These are phyloP conservation scores for Silene conica DNA, from an alignment of 148 eudicot species.

Conservation along the genomic window DNA sequence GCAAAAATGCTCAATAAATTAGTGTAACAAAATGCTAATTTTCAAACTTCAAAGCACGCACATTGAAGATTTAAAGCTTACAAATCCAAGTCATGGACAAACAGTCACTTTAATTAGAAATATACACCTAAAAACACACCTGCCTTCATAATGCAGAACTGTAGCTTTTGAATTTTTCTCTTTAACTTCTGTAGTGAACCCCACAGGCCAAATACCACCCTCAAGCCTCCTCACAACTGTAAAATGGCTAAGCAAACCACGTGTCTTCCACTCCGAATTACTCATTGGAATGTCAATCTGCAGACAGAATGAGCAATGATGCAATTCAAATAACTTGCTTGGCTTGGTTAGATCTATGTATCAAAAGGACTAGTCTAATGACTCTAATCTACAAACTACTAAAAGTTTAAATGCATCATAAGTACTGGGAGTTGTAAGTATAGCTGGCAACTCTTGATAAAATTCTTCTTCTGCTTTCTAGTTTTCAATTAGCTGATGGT, in stretches of 20 bases:
- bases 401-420: background rate
- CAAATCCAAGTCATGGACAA: background rate
- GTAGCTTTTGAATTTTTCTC: conserved; percentile 70
- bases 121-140: conserved; percentile 33
- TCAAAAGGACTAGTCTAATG: background rate
- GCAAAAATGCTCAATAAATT: conserved; percentile 21
- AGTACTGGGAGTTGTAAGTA: background rate
- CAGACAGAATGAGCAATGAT: conserved; percentile 17
- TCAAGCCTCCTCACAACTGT: conserved; percentile 83
- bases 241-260: conserved; percentile 79
- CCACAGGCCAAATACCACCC: conserved; percentile 82
- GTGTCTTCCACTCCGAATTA: conserved; percentile 77
- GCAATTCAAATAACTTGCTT: conserved; percentile 1
- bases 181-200: conserved; percentile 61
- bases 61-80: background rate
- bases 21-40: background rate
- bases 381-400: background rate
- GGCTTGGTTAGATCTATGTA: background rate
- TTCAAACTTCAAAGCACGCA: background rate
- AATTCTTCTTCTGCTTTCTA: background rate
- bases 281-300: conserved; percentile 91
- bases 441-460: background rate
- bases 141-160: conserved; percentile 64
- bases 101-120: background rate
- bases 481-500: background rate